These are phyloP conservation scores for Scutellaria baicalensis DNA, from an alignment of 257 asterid species.

Conservation along the genomic window DNA sequence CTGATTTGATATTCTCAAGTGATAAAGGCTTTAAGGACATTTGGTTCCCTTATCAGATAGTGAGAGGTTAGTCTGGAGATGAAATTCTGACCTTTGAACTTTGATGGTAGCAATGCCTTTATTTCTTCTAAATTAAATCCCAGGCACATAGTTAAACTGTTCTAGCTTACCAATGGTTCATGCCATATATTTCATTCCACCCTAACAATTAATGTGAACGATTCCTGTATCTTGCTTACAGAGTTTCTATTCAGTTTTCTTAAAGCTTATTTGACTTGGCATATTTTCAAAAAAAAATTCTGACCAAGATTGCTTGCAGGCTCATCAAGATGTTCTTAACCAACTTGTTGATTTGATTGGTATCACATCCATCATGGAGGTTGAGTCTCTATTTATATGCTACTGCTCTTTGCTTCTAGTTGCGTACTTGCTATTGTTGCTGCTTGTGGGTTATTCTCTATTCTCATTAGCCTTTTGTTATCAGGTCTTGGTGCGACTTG, in stretches of 20 bases:
- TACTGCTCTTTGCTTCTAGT: not conserved
- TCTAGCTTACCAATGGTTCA: not conserved
- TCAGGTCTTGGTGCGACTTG: conserved; percentile 94
- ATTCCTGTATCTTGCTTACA: not conserved
- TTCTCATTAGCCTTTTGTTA: conserved; percentile 20
- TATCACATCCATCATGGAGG: conserved; percentile 98
- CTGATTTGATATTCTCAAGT: not conserved
- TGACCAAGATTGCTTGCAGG: conserved; percentile 32
- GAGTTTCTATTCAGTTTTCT: not conserved
- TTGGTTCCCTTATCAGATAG: not conserved
- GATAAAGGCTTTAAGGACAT: not conserved
- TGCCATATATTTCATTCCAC: not conserved
- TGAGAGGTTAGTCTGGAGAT: not conserved
- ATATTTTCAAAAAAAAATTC: not conserved
- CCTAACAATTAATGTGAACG: not conserved
- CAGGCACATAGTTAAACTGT: not conserved
- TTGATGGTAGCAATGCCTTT: not conserved
- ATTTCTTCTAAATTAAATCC: not conserved
- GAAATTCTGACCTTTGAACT: not conserved
- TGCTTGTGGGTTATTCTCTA: conserved; percentile 18
- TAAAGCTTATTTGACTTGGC: conserved; percentile 1
- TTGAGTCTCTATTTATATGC: conserved; percentile 19
- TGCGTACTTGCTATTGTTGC: not conserved
- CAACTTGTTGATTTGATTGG: conserved; percentile 97
- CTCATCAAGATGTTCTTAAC: conserved; percentile 72